Evolutionary conservation across 331 rosid genomes (phyloP).

Genomic region (Acacia concinna): DNA sequence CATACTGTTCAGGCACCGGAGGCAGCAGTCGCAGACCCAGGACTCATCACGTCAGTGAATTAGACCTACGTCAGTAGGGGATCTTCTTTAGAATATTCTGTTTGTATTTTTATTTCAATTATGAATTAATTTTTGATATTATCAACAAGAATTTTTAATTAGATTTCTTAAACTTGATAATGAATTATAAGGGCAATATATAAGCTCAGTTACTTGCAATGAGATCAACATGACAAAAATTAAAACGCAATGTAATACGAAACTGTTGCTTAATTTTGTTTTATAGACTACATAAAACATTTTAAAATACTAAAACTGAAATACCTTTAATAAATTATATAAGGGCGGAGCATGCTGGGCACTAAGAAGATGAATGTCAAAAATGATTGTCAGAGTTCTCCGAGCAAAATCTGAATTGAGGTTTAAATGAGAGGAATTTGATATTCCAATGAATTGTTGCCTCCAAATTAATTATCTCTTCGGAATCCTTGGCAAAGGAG

Average conservation of each 20-base stretch:
- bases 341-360: no score
- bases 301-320: no score
- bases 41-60: neutral
- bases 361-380: slow-evolving; percentile 13
- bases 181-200: no score
- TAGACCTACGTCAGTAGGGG: neutral
- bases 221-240: no score
- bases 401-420: neutral
- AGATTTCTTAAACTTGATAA: no score
- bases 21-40: neutral
- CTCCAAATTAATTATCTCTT: slow-evolving; percentile 81
- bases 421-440: neutral
- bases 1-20: neutral
- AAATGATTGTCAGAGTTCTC: neutral
- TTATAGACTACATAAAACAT: no score
- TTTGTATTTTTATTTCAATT: neutral
- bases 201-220: neutral
- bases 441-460: slow-evolving; percentile 39
- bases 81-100: neutral
- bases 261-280: no score
- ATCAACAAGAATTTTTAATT: neutral
- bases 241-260: no score
- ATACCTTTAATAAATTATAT: no score
- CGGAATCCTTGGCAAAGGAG: slow-evolving; percentile 87
- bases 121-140: no score